Conservation (phyloP, 1,139 yeast species). For the Petasospora fabianii region DNA sequence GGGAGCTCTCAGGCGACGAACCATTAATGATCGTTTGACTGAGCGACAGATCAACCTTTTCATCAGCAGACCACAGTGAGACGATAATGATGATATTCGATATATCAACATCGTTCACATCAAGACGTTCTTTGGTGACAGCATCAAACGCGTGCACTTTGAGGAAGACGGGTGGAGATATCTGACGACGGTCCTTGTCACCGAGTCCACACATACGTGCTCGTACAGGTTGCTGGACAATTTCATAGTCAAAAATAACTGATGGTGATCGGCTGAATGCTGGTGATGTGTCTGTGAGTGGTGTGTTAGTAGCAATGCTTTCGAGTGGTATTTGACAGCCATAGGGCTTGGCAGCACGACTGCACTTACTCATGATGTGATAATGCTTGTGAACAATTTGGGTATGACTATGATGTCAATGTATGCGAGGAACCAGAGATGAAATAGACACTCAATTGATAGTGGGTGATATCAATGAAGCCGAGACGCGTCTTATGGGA, state of each 20-base stretch:
- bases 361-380: conserved; percentile 1
- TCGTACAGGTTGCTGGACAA: conserved; percentile 40
- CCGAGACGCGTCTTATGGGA: too few relatives aligned
- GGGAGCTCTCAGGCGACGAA: background rate
- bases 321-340: background rate
- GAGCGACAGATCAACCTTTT: conserved; percentile 30
- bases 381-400: too few relatives aligned
- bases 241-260: conserved; percentile 25
- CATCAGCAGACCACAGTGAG: conserved; percentile 38
- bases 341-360: too few relatives aligned
- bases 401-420: too few relatives aligned
- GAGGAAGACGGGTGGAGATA: conserved; percentile 43
- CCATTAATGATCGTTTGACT: conserved; percentile 17
- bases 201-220: conserved; percentile 47
- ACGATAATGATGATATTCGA: conserved; percentile 33
- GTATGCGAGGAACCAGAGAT: too few relatives aligned
- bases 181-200: conserved; percentile 41
- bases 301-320: too few relatives aligned
- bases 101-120: conserved; percentile 30
- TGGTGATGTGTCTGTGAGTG: background rate
- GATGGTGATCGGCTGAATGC: conserved; percentile 3
- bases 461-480: too few relatives aligned
- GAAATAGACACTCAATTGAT: too few relatives aligned
- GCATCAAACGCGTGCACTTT: conserved; percentile 31
- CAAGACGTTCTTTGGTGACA: conserved; percentile 25